These are phyloP conservation scores for Ascochyta pisi DNA, from an alignment of 2,329 filamentous ascomycete genomes.

Conservation along the genomic window DNA sequence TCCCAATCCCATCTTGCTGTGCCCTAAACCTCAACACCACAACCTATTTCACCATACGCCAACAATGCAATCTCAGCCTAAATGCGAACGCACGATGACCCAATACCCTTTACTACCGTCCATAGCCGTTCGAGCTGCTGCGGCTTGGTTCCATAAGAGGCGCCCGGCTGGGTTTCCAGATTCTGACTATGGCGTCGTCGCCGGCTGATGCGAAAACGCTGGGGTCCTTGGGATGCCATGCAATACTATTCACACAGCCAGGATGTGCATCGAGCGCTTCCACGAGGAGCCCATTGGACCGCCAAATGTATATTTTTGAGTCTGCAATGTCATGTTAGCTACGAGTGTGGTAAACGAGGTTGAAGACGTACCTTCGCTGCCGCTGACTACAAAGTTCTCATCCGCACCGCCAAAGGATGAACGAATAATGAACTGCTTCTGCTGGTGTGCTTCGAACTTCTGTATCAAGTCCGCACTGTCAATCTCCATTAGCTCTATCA, in stretches of 20 bases:
- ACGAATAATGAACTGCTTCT: constrained; percentile 80
- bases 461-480: constrained; percentile 74
- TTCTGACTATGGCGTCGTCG: constrained; percentile 83
- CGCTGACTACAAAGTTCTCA: constrained; percentile 89
- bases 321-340: constrained; percentile 52
- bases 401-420: constrained; percentile 86
- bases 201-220: constrained; percentile 89
- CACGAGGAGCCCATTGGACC: constrained; percentile 79
- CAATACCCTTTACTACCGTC: constrained; percentile 16
- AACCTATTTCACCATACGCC: constrained; percentile 4
- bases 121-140: constrained; percentile 30
- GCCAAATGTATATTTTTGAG: constrained; percentile 83
- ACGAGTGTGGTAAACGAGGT: too few species aligned
- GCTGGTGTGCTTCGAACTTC: constrained; percentile 76
- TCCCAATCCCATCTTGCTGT: background rate
- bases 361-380: constrained; percentile 77
- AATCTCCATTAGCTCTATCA: constrained; percentile 81
- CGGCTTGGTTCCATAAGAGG: constrained; percentile 16
- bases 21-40: constrained; percentile 1
- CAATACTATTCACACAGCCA: constrained; percentile 82
- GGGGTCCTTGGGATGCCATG: constrained; percentile 86
- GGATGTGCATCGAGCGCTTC: constrained; percentile 78
- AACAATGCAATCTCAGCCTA: constrained; percentile 9
- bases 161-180: constrained; percentile 62
- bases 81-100: background rate